phyloP scores from a whole-genome alignment of 768 basidiomycete species.

The Dictyophora rubrovolvata region DNA sequence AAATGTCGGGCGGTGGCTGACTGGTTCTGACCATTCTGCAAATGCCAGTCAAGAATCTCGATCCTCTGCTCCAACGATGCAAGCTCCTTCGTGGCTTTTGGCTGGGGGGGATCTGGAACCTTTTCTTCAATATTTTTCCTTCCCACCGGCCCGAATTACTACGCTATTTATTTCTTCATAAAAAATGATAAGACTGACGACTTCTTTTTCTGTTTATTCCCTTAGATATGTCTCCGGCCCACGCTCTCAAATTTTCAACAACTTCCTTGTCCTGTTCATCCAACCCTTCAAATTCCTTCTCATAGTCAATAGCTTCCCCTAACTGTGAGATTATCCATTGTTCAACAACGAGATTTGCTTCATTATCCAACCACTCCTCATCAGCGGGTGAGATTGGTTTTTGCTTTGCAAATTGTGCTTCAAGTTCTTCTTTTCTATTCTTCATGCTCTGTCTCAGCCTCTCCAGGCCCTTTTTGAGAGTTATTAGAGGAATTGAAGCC shows the following conservation, averaged over 20 bases:
- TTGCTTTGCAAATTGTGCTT: too few relatives aligned
- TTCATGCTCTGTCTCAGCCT: too few relatives aligned
- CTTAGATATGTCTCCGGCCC: not conserved
- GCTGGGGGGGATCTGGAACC: not conserved
- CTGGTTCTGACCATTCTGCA: constrained; percentile 25
- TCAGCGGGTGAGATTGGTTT: constrained; percentile 13
- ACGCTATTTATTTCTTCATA: constrained; percentile 9
- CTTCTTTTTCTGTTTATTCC: not conserved
- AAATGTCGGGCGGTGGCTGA: constrained; percentile 23
- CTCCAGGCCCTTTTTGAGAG: constrained; percentile 1
- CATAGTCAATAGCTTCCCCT: constrained; percentile 16
- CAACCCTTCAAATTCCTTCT: too few relatives aligned
- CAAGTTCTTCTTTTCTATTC: too few relatives aligned
- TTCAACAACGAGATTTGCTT: constrained; percentile 18
- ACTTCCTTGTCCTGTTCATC: not conserved
- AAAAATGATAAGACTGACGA: not conserved
- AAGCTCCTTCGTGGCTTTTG: constrained; percentile 18
- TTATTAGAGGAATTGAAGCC: not conserved
- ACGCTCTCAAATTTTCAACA: not conserved
- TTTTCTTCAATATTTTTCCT: constrained; percentile 2
- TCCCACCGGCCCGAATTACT: not conserved
- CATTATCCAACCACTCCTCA: constrained; percentile 17
- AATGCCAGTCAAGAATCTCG: constrained; percentile 28
- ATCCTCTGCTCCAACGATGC: constrained; percentile 26
- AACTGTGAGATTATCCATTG: constrained; percentile 15